These are phyloP conservation scores for Linum tenue DNA, from an alignment of 345 rosid genomes.

Conservation along the genomic window DNA sequence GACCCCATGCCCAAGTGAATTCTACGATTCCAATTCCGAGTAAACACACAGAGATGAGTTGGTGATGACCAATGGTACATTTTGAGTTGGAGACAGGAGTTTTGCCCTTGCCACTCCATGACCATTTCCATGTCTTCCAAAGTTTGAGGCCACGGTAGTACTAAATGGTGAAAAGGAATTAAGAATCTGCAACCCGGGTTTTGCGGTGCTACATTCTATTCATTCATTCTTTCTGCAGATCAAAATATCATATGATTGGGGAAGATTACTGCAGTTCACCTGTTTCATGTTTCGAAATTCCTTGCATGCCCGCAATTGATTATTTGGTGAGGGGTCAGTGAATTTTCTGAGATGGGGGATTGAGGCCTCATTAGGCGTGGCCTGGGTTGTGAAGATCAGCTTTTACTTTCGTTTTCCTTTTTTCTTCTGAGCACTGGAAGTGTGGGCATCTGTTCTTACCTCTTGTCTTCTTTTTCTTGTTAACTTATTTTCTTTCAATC, in stretches of 20 bases:
- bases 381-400: background rate
- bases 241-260: background rate
- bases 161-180: conserved; percentile 11
- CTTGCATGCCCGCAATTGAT: background rate
- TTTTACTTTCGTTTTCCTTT: background rate
- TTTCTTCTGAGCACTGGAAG: background rate
- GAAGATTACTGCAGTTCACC: background rate
- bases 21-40: conserved; percentile 86
- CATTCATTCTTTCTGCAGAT: conserved; percentile 39
- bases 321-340: background rate
- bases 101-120: conserved; percentile 6
- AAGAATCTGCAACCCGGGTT: conserved; percentile 21
- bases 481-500: no score
- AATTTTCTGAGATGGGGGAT: background rate
- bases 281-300: background rate
- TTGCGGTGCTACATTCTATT: conserved; percentile 16
- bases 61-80: conserved; percentile 3
- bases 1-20: conserved; percentile 99
- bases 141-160: conserved; percentile 8
- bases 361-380: background rate
- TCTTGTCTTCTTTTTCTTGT: no score
- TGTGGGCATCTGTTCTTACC: background rate
- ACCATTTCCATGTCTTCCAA: conserved; percentile 3
- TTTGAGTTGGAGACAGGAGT: conserved; percentile 2
- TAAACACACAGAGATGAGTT: conserved; percentile 23